Percentiles rank a stretch among this genome's conserved stretches.
Conservation (phyloP, 1,284 basidiomycete species). For the Cerrena zonata region DNA sequence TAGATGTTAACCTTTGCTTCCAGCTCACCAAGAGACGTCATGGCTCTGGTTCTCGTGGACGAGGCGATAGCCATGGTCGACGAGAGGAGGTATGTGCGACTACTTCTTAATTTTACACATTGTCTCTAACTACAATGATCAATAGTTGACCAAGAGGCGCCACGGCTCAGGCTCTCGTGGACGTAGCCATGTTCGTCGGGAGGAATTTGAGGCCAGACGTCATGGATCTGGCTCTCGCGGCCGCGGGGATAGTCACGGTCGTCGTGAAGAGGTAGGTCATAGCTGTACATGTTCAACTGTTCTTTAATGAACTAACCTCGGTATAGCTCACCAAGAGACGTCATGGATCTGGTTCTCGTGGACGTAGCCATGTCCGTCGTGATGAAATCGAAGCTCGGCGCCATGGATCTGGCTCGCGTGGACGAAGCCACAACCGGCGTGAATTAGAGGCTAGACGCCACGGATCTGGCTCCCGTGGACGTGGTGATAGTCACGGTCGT, state of each 20-base stretch:
- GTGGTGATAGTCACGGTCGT: conserved; percentile 12
- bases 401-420: conserved; percentile 17
- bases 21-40: conserved; percentile 7
- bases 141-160: conserved; percentile 12
- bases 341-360: conserved; percentile 14
- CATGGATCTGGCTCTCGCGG: conserved; percentile 5
- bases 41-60: conserved; percentile 14
- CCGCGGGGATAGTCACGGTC: conserved; percentile 5
- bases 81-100: conserved; percentile 2
- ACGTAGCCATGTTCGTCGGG: conserved; percentile 2
- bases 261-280: conserved; percentile 4
- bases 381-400: conserved; percentile 13
- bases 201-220: conserved; percentile 6
- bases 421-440: conserved; percentile 6
- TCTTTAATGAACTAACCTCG: background rate
- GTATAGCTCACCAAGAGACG: background rate
- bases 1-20: conserved; percentile 1
- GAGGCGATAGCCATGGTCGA: conserved; percentile 12
- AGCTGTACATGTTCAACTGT: background rate
- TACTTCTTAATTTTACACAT: background rate
- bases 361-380: conserved; percentile 4
- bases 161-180: conserved; percentile 18
- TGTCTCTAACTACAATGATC: background rate
- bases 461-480: conserved; percentile 16
- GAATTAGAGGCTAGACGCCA: conserved; percentile 15